Conservation (phyloP, 1,284 basidiomycete species). For the Cryptococcus jaspeensis region DNA sequence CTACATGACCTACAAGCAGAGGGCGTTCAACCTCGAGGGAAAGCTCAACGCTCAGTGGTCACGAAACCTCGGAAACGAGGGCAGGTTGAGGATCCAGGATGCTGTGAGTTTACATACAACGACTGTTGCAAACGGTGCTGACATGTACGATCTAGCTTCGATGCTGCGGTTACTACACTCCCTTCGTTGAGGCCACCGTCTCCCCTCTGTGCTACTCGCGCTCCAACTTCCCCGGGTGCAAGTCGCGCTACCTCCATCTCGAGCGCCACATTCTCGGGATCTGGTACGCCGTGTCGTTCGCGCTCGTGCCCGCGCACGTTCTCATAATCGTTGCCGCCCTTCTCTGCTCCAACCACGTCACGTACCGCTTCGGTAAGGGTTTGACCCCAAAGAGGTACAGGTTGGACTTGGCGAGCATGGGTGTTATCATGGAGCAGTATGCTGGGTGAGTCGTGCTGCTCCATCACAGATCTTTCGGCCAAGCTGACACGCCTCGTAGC, state of each 20-base stretch:
- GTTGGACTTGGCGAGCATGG: slow-evolving; percentile 63
- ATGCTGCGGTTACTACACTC: slow-evolving; percentile 69
- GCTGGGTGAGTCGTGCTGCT: slow-evolving; percentile 57
- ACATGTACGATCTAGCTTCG: slow-evolving; percentile 47
- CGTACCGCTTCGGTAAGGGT: slow-evolving; percentile 72
- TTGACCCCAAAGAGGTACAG: slow-evolving; percentile 72
- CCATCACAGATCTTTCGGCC: not conserved
- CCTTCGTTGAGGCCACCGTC: slow-evolving; percentile 65
- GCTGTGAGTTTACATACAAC: slow-evolving; percentile 35
- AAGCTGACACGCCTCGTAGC: slow-evolving; percentile 12
- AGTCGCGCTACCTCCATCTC: slow-evolving; percentile 62
- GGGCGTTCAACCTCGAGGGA: slow-evolving; percentile 68
- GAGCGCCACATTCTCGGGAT: slow-evolving; percentile 59
- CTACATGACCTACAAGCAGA: slow-evolving; percentile 66
- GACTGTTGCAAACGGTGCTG: not conserved
- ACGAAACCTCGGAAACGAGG: slow-evolving; percentile 56
- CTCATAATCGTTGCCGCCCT: slow-evolving; percentile 63
- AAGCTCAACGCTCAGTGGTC: slow-evolving; percentile 71
- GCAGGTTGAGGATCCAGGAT: slow-evolving; percentile 64
- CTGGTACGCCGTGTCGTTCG: slow-evolving; percentile 64
- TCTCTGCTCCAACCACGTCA: slow-evolving; percentile 69
- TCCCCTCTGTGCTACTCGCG: slow-evolving; percentile 66
- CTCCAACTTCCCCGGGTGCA: slow-evolving; percentile 65
- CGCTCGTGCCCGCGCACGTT: slow-evolving; percentile 65
- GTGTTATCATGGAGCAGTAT: slow-evolving; percentile 70